Conservation (phyloP, 202 grass and related monocot species). For the Dendrocalamus latiflorus region DNA sequence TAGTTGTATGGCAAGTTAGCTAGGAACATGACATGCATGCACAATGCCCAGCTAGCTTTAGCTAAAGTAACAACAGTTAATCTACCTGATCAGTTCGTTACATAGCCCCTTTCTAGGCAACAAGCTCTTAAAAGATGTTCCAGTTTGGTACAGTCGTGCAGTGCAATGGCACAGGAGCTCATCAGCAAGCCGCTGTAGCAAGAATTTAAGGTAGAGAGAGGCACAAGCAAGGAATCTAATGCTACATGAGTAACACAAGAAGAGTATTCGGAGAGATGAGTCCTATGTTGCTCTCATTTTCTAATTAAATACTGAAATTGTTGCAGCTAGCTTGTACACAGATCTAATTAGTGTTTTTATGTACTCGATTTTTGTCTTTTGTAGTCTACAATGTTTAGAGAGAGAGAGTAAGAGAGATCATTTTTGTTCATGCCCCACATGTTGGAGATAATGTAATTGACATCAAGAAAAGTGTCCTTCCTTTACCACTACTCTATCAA, state of each 20-base stretch:
- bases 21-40: background rate
- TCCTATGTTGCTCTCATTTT: background rate
- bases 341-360: background rate
- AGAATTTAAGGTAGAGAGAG: constrained; percentile 2
- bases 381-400: background rate
- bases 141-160: constrained; percentile 28
- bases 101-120: constrained; percentile 47
- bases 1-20: background rate
- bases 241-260: background rate
- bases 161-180: constrained; percentile 28
- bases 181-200: background rate
- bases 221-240: constrained; percentile 28
- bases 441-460: constrained; percentile 20
- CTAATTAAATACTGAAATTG: background rate
- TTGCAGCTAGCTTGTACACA: background rate
- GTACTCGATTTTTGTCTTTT: background rate
- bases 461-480: constrained; percentile 30
- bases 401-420: background rate
- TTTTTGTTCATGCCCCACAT: constrained; percentile 31
- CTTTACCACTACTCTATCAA: constrained; percentile 41
- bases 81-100: constrained; percentile 36
- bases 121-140: constrained; percentile 43
- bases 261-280: background rate
- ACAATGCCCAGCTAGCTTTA: constrained; percentile 27
- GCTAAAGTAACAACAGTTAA: constrained; percentile 40